These are phyloP conservation scores for Quercus lobata DNA, from an alignment of 331 rosid species.

Conservation along the genomic window DNA sequence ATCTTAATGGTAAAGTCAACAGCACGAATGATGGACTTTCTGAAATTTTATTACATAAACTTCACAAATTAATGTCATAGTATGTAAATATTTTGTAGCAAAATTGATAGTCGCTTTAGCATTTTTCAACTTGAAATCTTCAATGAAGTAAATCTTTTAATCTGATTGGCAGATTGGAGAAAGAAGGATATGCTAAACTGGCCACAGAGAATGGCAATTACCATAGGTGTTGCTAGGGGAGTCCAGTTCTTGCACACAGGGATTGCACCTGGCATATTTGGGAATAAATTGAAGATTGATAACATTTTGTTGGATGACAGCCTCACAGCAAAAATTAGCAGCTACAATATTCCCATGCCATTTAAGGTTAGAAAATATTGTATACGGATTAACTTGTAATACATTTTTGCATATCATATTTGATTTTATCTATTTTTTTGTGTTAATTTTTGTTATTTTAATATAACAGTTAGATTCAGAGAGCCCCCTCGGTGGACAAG, in stretches of 20 bases:
- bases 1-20: constrained; percentile 51
- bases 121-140: background rate
- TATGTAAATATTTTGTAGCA: too few species aligned
- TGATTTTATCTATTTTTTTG: background rate
- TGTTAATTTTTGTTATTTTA: background rate
- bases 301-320: constrained; percentile 63
- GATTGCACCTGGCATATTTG: constrained; percentile 56
- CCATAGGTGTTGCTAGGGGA: constrained; percentile 65
- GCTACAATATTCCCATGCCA: constrained; percentile 62
- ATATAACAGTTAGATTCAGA: constrained; percentile 37
- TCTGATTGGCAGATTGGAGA: constrained; percentile 56
- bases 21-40: background rate
- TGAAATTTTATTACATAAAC: too few species aligned
- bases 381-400: background rate
- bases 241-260: constrained; percentile 74
- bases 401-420: background rate
- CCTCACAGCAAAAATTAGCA: constrained; percentile 67
- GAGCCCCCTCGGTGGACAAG: constrained; percentile 18
- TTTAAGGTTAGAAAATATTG: constrained; percentile 39
- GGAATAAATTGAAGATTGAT: constrained; percentile 60
- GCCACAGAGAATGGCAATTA: constrained; percentile 86
- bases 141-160: background rate
- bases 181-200: constrained; percentile 73
- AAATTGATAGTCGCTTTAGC: too few species aligned
- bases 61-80: too few species aligned